A percentile compares a stretch with the other conserved stretches of the same genome.
These are phyloP conservation scores for Climacium dendroides DNA, from an alignment of 225 moss, liverwort and hornwort species.

Conservation along the genomic window DNA sequence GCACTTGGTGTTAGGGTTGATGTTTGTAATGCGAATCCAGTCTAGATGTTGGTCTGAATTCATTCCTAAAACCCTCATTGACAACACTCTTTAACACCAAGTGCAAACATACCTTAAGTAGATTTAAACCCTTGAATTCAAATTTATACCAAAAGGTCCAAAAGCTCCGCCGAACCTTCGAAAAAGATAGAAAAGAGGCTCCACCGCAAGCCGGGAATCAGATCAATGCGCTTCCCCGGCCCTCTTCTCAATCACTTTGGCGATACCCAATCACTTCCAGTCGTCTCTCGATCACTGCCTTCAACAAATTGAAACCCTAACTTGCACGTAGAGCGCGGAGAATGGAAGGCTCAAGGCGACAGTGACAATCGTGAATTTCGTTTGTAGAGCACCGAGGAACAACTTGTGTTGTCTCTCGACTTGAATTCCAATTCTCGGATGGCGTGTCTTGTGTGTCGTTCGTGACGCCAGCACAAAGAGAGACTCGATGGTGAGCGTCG, in stretches of 20 bases:
- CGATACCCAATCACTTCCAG: neutral
- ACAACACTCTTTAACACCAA: too few species aligned
- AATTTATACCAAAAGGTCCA: neutral
- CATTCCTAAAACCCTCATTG: too few species aligned
- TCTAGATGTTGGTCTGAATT: too few species aligned
- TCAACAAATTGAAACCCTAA: neutral
- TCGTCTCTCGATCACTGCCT: neutral
- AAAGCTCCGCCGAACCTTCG: neutral
- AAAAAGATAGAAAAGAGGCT: neutral
- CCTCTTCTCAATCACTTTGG: neutral
- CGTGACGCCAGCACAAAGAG: neutral
- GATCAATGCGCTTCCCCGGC: neutral
- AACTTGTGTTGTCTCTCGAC: neutral
- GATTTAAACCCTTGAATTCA: neutral
- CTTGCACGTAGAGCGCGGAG: neutral
- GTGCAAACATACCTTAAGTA: too few species aligned
- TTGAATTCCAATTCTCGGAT: neutral
- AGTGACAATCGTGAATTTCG: neutral
- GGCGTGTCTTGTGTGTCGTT: neutral
- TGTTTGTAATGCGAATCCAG: too few species aligned
- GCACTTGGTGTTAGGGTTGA: too few species aligned
- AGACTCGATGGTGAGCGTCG: slow-evolving; percentile 3
- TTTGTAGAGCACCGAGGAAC: neutral
- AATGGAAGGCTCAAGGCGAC: neutral
- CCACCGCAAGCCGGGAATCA: neutral